phyloP scores from a whole-genome alignment of 2,329 filamentous ascomycete species.

The Stagonosporopsis vannaccii region DNA sequence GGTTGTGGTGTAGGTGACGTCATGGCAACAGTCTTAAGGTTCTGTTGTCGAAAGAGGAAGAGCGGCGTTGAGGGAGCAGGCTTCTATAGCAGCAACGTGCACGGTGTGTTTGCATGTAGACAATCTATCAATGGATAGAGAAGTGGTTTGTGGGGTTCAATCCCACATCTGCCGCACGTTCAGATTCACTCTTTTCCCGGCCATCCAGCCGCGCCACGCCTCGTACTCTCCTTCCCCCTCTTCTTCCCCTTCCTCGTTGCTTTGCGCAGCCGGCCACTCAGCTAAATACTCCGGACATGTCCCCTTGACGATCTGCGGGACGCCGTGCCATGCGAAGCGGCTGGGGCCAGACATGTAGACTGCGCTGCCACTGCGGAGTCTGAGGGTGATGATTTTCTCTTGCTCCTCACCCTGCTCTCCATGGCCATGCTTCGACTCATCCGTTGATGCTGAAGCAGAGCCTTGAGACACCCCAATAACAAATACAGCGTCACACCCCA shows the following conservation, averaged over 20 bases:
- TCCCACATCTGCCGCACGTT: constrained; percentile 90
- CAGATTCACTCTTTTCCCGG: constrained; percentile 83
- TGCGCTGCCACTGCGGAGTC: constrained; percentile 81
- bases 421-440: too few species aligned
- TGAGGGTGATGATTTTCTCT: constrained; percentile 31
- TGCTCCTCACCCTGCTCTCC: constrained; percentile 40
- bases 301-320: constrained; percentile 80
- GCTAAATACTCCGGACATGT: constrained; percentile 80
- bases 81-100: not conserved
- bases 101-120: too few species aligned
- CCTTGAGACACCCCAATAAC: constrained; percentile 81
- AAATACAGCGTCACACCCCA: constrained; percentile 91
- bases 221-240: constrained; percentile 60
- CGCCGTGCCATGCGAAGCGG: constrained; percentile 93
- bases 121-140: too few species aligned
- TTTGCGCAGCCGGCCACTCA: constrained; percentile 70
- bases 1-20: not conserved
- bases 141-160: too few species aligned
- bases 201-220: constrained; percentile 87
- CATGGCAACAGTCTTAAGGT: too few species aligned
- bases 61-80: too few species aligned
- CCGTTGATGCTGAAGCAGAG: too few species aligned
- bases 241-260: not conserved
- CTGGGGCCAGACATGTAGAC: constrained; percentile 86
- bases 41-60: too few species aligned